These are phyloP conservation scores for Hypoxylon rubiginosum DNA, from an alignment of 2,329 filamentous ascomycete species.

Conservation along the genomic window DNA sequence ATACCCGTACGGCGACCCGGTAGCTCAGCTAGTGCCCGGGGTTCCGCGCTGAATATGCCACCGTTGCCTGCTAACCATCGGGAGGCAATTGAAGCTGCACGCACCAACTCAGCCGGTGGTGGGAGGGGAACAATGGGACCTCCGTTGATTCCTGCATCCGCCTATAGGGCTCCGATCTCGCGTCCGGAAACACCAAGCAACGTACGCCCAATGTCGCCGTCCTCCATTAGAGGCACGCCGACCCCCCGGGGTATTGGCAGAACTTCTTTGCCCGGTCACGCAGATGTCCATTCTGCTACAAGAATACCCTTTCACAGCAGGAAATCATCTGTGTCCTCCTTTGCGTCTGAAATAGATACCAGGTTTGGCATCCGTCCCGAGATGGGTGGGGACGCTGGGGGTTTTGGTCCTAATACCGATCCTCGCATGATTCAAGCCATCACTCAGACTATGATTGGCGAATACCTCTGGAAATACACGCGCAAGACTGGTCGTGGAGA, in stretches of 20 bases:
- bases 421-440: conserved; percentile 99
- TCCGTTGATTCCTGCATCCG: conserved; percentile 85
- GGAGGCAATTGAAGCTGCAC: conserved; percentile 85
- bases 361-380: conserved; percentile 84
- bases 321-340: conserved; percentile 92
- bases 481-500: conserved; percentile 91
- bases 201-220: conserved; percentile 58
- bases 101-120: conserved; percentile 66
- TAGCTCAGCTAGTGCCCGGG: conserved; percentile 77
- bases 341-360: conserved; percentile 91
- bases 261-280: conserved; percentile 58
- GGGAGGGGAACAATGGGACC: conserved; percentile 78
- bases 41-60: conserved; percentile 64
- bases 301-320: conserved; percentile 63
- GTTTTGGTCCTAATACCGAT: conserved; percentile 81
- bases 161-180: conserved; percentile 61
- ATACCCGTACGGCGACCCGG: conserved; percentile 69
- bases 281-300: conserved; percentile 64
- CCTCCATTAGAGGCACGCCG: conserved; percentile 66
- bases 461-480: conserved; percentile 99
- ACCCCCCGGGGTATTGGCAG: conserved; percentile 69
- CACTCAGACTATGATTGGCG: conserved; percentile 99
- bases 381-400: conserved; percentile 65
- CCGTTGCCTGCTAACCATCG: conserved; percentile 87
- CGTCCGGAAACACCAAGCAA: conserved; percentile 74